Evolutionary conservation across 1,139 yeast genomes (phyloP).

Genomic region (Sugiyamaella paludigena): DNA sequence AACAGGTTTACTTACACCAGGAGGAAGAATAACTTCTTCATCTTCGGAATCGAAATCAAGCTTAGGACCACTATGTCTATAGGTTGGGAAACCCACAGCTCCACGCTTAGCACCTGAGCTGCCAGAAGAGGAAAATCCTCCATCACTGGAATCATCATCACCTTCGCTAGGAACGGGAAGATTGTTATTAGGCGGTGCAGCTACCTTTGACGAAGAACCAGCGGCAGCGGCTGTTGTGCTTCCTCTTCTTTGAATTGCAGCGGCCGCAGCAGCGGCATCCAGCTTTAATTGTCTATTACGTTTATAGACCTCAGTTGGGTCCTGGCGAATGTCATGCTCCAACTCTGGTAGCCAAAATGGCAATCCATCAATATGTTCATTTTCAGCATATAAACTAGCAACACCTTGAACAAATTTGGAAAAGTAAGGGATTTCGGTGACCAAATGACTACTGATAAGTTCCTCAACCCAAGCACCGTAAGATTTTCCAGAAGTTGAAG

Average conservation of each 20-base stretch:
- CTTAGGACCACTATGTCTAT: conserved; percentile 29
- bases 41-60: conserved; percentile 84
- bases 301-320: conserved; percentile 71
- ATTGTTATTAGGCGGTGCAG: conserved; percentile 11
- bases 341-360: conserved; percentile 96
- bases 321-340: conserved; percentile 73
- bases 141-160: conserved; percentile 34
- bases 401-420: conserved; percentile 90
- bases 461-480: conserved; percentile 83
- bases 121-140: conserved; percentile 20
- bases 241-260: conserved; percentile 9
- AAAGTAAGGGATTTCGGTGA: conserved; percentile 87
- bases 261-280: conserved; percentile 15
- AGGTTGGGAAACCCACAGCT: conserved; percentile 29
- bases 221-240: conserved; percentile 9
- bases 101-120: conserved; percentile 6
- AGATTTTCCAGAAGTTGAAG: conserved; percentile 29
- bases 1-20: conserved; percentile 83
- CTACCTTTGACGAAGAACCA: conserved; percentile 7
- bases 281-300: conserved; percentile 42
- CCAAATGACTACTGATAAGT: conserved; percentile 75
- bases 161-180: conserved; percentile 20
- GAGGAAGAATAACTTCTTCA: conserved; percentile 79
- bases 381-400: conserved; percentile 82
- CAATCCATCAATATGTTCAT: conserved; percentile 80